phyloP scores from a whole-genome alignment of 805 yeast genomes.

The Blastobotrys peoriensis region DNA sequence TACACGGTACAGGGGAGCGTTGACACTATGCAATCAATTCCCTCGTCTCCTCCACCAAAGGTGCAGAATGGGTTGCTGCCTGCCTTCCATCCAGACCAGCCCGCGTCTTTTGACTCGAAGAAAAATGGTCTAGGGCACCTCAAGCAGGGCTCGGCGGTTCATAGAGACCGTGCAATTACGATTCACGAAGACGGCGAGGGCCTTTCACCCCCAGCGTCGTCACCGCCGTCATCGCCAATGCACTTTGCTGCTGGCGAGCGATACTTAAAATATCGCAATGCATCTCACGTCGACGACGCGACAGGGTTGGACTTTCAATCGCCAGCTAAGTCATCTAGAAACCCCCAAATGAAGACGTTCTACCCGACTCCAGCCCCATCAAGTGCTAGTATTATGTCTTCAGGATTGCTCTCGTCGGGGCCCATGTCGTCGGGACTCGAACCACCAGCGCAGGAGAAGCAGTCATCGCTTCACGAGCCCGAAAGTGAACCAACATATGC shows the following conservation, averaged over 20 bases:
- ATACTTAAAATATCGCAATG: background rate
- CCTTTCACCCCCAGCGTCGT: background rate
- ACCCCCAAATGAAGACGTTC: conserved; percentile 25
- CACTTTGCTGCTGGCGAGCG: background rate
- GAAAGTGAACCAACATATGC: conserved; percentile 8
- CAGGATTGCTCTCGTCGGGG: conserved; percentile 11
- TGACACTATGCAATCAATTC: background rate
- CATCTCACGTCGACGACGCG: background rate
- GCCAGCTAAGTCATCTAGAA: too few species aligned
- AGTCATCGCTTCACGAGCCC: background rate
- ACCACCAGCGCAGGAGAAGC: background rate
- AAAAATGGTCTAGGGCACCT: background rate
- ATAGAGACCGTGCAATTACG: background rate
- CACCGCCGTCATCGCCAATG: background rate
- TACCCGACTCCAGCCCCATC: conserved; percentile 29
- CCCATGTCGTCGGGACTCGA: conserved; percentile 14
- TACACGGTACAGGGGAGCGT: too few species aligned
- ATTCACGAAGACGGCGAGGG: background rate
- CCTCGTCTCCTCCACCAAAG: background rate
- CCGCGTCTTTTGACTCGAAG: background rate
- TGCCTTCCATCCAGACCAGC: background rate
- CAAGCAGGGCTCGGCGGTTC: background rate
- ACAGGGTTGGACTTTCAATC: too few species aligned
- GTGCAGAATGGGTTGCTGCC: background rate
- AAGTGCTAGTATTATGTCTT: conserved; percentile 11